Base-by-base conservation (phyloP, 495 filamentous ascomycete species). In the Aspergillus conjunctus region DNA sequence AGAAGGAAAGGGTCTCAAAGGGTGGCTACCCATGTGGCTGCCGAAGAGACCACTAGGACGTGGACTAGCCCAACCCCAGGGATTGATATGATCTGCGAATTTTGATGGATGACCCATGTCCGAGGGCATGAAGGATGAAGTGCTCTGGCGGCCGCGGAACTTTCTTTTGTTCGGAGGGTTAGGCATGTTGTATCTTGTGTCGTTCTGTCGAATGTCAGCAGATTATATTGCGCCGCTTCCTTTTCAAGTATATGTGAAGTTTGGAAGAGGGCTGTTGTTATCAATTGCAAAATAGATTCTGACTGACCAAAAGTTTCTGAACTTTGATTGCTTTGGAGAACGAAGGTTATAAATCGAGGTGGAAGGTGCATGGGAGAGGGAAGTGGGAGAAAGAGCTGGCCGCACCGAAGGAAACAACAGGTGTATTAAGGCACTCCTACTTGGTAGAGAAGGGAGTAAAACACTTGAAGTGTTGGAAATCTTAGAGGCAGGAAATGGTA, bases 111-210 rank as follows among this genome's bases (percentile, higher is more conserved):
- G 15, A 37, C 51, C 33, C 31, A 20, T 33, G 10, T 53, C 30
- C 7, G 30, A 15, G 10, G 33, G 10, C 31, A 34, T 9, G 10
- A 3, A 10, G 30, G 32, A 33, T 37, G 30, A 17, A 21, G 12
- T n/a, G 9, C 17, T 33, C 30, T 33, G 9, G n/a, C 51, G 31
- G 15, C 6, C 37, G 51, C 51, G 30, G 14, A 34, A n/a, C 31
- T 53, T 53, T 11, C 30, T 51, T 34, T 53, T 53, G n/a, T 48
- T 18, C 17, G 44, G 20, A 11, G 18, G 10, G 20, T 21, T 48
- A 4, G 44, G 44, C 44, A 48, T 48, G n/a, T 10, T 48, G 44
- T 48, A 21, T 22, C 17, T 17, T 48, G 44, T 11, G 44, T 48
- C 3, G 44, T 17, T 21, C 44, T 48, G 44, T 11, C 8, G 10